Conservation (phyloP, 2,329 filamentous ascomycete species). For the Chaetomium sp. region DNA sequence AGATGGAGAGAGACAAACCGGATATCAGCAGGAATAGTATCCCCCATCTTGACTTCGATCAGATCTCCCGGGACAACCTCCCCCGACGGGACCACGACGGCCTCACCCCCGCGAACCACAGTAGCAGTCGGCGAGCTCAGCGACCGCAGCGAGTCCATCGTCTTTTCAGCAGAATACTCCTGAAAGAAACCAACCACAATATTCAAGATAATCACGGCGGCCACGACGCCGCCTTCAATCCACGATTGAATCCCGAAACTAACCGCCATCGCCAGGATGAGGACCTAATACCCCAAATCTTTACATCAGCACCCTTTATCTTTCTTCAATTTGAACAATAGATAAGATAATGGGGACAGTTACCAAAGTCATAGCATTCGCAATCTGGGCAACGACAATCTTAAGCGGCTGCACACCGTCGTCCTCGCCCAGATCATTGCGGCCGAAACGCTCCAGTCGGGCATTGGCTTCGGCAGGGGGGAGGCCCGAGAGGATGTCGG, state of each 20-base stretch:
- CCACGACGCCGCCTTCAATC: conserved; percentile 62
- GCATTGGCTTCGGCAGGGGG: conserved; percentile 52
- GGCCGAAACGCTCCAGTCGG: conserved; percentile 54
- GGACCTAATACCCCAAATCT: conserved; percentile 41
- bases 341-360: conserved; percentile 30
- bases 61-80: conserved; percentile 66
- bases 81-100: conserved; percentile 53
- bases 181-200: conserved; percentile 58
- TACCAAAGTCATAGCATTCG: conserved; percentile 72
- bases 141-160: conserved; percentile 56
- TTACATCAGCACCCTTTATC: neutral
- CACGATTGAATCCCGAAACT: conserved; percentile 61
- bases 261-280: conserved; percentile 67
- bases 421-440: conserved; percentile 66
- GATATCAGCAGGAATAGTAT: conserved; percentile 68
- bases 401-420: conserved; percentile 63
- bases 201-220: conserved; percentile 61
- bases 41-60: conserved; percentile 61
- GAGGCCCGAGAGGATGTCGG: conserved; percentile 61
- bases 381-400: conserved; percentile 64
- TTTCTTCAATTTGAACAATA: too few species aligned
- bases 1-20: conserved; percentile 36
- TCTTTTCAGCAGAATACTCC: conserved; percentile 56
- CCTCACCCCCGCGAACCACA: conserved; percentile 48
- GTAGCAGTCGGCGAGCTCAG: conserved; percentile 53